These are phyloP conservation scores for Diutina pseudorugosa DNA, from an alignment of 1,139 yeast species.

Conservation along the genomic window DNA sequence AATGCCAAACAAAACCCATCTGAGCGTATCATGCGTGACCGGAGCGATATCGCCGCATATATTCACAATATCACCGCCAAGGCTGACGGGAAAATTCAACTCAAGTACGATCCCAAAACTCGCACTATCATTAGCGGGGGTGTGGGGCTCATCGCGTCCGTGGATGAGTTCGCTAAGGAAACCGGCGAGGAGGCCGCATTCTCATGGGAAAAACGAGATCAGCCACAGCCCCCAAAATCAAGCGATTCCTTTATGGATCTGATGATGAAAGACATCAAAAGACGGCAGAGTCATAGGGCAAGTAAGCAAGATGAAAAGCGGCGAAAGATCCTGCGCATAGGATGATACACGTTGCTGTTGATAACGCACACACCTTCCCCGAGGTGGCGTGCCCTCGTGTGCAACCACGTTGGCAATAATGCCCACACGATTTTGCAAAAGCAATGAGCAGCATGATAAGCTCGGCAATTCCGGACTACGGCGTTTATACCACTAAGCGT, in stretches of 20 bases:
- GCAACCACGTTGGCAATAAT: background rate
- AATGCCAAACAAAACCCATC: slow-evolving; percentile 22
- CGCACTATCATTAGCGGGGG: background rate
- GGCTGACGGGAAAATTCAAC: slow-evolving; percentile 33
- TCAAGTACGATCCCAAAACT: background rate
- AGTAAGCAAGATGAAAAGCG: background rate
- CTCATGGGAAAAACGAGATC: background rate
- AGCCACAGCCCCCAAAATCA: background rate
- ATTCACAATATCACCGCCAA: slow-evolving; percentile 23
- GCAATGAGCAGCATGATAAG: background rate
- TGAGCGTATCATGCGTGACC: slow-evolving; percentile 26
- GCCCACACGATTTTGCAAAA: background rate
- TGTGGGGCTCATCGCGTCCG: background rate
- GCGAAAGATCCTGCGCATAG: background rate
- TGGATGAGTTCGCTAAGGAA: background rate
- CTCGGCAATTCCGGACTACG: background rate
- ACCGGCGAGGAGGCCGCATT: background rate
- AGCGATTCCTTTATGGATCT: background rate
- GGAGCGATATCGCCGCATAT: slow-evolving; percentile 43
- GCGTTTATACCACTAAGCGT: too few relatives aligned
- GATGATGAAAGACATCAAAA: background rate
- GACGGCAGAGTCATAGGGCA: background rate
- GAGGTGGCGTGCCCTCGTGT: background rate
- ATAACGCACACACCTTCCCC: background rate
- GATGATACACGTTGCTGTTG: background rate